Conservation (phyloP, 2,329 filamentous ascomycete genomes). For the Hymenoscyphus infarciens region DNA sequence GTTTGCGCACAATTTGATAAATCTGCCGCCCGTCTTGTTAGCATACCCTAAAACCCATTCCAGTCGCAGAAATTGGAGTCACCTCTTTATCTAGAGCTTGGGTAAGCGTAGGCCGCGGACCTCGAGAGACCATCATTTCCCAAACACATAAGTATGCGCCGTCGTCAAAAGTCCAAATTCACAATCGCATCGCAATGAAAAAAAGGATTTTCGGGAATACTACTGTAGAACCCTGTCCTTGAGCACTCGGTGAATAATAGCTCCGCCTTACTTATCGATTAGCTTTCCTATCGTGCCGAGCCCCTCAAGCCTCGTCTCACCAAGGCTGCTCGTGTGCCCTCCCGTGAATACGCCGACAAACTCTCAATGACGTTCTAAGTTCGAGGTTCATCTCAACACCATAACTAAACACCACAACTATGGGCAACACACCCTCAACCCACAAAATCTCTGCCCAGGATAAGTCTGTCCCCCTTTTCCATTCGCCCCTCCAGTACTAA, state of each 20-base stretch:
- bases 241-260: constrained; percentile 11
- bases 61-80: constrained; percentile 12
- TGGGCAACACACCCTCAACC: constrained; percentile 63
- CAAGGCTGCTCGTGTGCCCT: constrained; percentile 1
- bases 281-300: not conserved
- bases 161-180: not conserved
- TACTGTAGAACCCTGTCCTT: constrained; percentile 10
- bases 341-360: not conserved
- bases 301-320: not conserved
- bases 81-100: constrained; percentile 62
- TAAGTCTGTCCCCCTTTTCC: constrained; percentile 56
- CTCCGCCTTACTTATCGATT: constrained; percentile 15
- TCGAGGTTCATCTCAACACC: not conserved
- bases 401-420: constrained; percentile 32
- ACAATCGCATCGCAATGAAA: not conserved
- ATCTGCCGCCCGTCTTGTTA: constrained; percentile 44
- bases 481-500: not conserved
- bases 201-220: too few relatives aligned
- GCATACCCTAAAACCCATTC: not conserved
- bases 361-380: not conserved
- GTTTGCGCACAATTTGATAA: constrained; percentile 74
- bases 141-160: constrained; percentile 9
- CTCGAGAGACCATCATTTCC: constrained; percentile 34
- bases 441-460: constrained; percentile 76
- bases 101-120: constrained; percentile 45